phyloP scores from a whole-genome alignment of 75 land plant species.

The Chamaecyparis obtusa region DNA sequence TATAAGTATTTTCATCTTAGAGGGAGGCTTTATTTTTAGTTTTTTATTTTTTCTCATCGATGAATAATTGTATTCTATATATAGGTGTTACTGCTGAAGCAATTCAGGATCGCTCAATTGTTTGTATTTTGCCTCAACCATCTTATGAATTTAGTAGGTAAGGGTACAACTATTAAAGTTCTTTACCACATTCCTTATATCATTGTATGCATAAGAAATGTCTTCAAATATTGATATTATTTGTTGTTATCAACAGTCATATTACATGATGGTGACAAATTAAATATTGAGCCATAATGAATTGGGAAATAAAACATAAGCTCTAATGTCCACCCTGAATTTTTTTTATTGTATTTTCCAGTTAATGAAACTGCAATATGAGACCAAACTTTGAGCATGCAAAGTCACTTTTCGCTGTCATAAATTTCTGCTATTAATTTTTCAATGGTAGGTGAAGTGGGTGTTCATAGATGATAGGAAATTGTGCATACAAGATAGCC shows the following conservation, averaged over 20 bases:
- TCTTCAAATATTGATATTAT: not conserved
- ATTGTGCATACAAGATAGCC: no score
- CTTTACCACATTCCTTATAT: not conserved
- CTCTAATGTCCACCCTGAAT: no score
- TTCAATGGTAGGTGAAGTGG: no score
- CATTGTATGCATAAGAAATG: not conserved
- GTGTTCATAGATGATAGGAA: no score
- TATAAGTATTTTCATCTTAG: not conserved
- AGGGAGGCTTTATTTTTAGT: not conserved
- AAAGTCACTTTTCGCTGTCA: no score
- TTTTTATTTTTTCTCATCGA: not conserved
- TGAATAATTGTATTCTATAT: not conserved
- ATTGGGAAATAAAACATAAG: not conserved
- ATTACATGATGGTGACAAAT: not conserved
- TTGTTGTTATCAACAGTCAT: not conserved
- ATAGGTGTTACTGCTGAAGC: slow-evolving; percentile 32
- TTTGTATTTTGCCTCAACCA: slow-evolving; percentile 65
- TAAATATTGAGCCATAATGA: not conserved
- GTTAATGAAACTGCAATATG: no score
- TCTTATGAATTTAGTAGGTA: slow-evolving; percentile 70
- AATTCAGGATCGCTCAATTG: slow-evolving; percentile 45
- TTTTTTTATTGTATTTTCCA: no score
- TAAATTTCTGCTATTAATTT: no score
- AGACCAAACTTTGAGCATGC: no score
- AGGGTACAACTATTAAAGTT: not conserved